phyloP scores from a whole-genome alignment of 78 protist genomes.

The Salpingoeca rosetta region DNA sequence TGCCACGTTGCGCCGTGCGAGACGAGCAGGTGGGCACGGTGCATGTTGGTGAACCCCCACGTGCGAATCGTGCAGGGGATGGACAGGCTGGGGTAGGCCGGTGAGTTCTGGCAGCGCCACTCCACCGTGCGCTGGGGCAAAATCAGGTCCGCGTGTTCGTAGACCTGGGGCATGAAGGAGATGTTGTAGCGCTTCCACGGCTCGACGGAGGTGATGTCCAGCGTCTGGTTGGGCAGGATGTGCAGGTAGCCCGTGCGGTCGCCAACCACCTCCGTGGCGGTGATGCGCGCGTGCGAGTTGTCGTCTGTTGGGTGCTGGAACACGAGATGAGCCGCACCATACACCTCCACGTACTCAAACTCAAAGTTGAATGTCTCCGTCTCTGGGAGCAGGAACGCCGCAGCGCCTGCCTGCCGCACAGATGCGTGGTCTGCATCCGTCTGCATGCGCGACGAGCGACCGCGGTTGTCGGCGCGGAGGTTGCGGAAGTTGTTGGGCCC shows the following conservation, averaged over 20 bases:
- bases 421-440: not conserved
- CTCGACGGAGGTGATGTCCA: not conserved
- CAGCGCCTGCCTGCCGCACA: not conserved
- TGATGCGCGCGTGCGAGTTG: not conserved
- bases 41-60: not conserved
- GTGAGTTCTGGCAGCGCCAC: not conserved
- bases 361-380: not conserved
- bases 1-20: not conserved
- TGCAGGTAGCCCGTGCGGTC: not conserved
- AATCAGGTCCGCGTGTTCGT: not conserved
- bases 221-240: not conserved
- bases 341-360: not conserved
- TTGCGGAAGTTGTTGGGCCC: not conserved
- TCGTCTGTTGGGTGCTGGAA: not conserved
- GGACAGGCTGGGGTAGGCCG: not conserved
- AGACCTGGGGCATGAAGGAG: not conserved
- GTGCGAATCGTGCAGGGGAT: not conserved
- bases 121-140: not conserved
- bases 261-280: not conserved
- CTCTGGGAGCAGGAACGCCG: not conserved
- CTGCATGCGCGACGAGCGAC: not conserved
- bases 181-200: not conserved
- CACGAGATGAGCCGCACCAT: not conserved
- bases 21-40: not conserved
- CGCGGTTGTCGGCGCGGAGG: not conserved